Evolutionary conservation across 805 yeast genomes (phyloP).

Genomic region (Suhomyces prunicola): DNA sequence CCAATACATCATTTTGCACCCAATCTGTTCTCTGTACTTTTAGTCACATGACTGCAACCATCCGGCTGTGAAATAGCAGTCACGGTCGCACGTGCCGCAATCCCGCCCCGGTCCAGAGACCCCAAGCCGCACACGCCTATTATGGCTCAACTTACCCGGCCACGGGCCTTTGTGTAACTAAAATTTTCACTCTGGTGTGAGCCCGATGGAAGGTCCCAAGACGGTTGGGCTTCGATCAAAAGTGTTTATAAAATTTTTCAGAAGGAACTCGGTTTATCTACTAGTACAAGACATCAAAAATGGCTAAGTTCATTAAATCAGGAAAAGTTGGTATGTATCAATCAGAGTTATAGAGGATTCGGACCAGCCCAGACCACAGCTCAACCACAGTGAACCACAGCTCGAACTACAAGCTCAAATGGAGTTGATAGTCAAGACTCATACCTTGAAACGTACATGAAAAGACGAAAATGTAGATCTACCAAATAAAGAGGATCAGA

Average conservation of each 20-base stretch:
- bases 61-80: constrained; percentile 10
- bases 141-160: constrained; percentile 5
- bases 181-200: constrained; percentile 12
- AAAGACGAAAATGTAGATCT: no score
- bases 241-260: constrained; percentile 19
- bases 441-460: no score
- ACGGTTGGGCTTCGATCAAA: constrained; percentile 2
- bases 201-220: constrained; percentile 3
- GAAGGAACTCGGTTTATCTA: constrained; percentile 15
- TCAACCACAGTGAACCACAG: no score
- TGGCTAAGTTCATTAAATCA: constrained; percentile 99
- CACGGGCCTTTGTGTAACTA: constrained; percentile 8
- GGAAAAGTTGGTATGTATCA: constrained; percentile 97
- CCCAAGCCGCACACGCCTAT: constrained; percentile 1
- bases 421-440: no score
- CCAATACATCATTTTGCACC: neutral
- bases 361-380: neutral
- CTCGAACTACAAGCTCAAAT: no score
- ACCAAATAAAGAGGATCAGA: no score
- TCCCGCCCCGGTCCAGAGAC: neutral
- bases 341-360: neutral
- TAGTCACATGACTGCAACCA: neutral
- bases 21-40: no score
- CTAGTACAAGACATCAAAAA: constrained; percentile 40
- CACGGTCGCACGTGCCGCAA: constrained; percentile 7